Evolutionary conservation across 805 yeast species (phyloP).

Genomic region (Nakazawaea pomicola): DNA sequence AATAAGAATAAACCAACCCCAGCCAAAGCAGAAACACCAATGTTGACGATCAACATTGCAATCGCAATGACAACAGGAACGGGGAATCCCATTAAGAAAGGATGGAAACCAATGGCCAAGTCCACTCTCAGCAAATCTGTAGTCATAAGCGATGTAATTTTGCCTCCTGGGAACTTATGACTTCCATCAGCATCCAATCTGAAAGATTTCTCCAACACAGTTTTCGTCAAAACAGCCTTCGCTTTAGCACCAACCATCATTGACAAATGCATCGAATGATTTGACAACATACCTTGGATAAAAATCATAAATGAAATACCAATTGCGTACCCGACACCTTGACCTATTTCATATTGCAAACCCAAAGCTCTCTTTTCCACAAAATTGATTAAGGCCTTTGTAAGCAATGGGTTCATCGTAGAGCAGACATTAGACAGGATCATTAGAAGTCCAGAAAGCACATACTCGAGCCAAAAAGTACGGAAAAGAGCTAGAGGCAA

Average conservation of each 20-base stretch:
- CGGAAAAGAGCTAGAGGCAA: slow-evolving; percentile 40
- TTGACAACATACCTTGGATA: slow-evolving; percentile 41
- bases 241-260: slow-evolving; percentile 64
- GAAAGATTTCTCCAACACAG: slow-evolving; percentile 65
- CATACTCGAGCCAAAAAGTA: slow-evolving; percentile 44
- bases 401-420: slow-evolving; percentile 61
- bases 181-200: slow-evolving; percentile 52
- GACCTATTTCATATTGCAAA: slow-evolving; percentile 36
- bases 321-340: slow-evolving; percentile 76
- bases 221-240: slow-evolving; percentile 67
- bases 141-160: slow-evolving; percentile 72
- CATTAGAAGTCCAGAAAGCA: slow-evolving; percentile 36
- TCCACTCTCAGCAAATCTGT: slow-evolving; percentile 81
- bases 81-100: slow-evolving; percentile 60
- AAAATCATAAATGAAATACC: slow-evolving; percentile 59
- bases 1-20: slow-evolving; percentile 58
- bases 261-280: slow-evolving; percentile 55
- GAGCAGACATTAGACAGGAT: slow-evolving; percentile 40
- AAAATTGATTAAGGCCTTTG: slow-evolving; percentile 58
- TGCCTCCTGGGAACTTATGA: slow-evolving; percentile 59
- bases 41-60: slow-evolving; percentile 56
- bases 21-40: slow-evolving; percentile 69
- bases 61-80: slow-evolving; percentile 58
- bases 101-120: slow-evolving; percentile 65
- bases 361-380: slow-evolving; percentile 49